Base-by-base conservation (phyloP, 1,139 yeast species). In the Pneumocystis jirovecii region DNA sequence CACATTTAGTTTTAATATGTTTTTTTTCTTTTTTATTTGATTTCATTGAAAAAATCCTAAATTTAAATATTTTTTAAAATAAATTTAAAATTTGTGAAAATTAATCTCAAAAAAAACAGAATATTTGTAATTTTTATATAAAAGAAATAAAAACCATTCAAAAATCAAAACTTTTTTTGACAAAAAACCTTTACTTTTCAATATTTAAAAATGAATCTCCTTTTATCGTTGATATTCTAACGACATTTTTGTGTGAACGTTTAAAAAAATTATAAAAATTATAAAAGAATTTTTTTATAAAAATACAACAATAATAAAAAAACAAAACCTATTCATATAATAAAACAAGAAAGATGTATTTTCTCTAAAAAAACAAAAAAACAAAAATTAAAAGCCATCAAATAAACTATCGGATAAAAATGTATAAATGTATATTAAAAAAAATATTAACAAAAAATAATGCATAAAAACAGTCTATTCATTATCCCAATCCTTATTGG, bases 381-480 rank as follows among this genome's bases (percentile, higher is more conserved):
- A 40, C 7, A 4, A 19, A 17, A 40, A 31, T 31, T 31, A 31
- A n/a, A n/a, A n/a, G n/a, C n/a, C n/a, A n/a, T n/a, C n/a, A n/a
- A n/a, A 31, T 31, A 31, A 31, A 31, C 5, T 31, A 31, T 31
- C 34, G 5, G 34, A 31, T 5, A 40, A 17, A 25, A 10, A 4
- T 25, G 25, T 25, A 29, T 25, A 40, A 17, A 25, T n/a, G 12
- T 25, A 50, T 25, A 29, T 25, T 50, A 3, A 44, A 50, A 3
- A 50, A 15, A 50, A 1, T 7, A 44, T 19, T 25, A 50, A 50
- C 3, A 25, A 12, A n/a, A 21, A 29, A 12, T 12, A 50, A 1
- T 25, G n/a, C 10, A 19, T 25, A 25, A 21, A 2, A 50, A 10
- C 31, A 50, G 50, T 73, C 69, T 1, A 74, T n/a, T 67, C 68